These are phyloP conservation scores for Tylopilus balloui DNA, from an alignment of 768 basidiomycete genomes.

Conservation along the genomic window DNA sequence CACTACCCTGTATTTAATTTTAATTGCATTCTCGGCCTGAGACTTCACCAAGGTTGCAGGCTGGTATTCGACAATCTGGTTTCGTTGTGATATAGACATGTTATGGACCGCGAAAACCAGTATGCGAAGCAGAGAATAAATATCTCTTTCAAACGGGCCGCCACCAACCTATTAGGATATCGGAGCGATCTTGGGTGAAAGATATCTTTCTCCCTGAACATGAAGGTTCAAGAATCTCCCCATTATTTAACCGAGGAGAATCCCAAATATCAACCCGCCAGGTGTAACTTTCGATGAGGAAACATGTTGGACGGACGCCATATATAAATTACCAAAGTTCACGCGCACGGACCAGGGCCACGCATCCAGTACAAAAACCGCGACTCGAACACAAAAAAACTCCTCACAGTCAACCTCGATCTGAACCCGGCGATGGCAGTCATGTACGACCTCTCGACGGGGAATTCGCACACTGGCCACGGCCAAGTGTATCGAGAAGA, in stretches of 20 bases:
- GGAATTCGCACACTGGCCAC: slow-evolving; percentile 11
- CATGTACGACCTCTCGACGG: slow-evolving; percentile 24
- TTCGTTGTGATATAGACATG: too few species aligned
- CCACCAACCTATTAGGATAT: slow-evolving; percentile 40
- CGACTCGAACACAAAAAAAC: slow-evolving; percentile 13
- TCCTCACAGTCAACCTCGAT: slow-evolving; percentile 42
- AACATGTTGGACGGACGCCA: too few species aligned
- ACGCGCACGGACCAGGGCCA: slow-evolving; percentile 51
- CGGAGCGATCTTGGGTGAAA: slow-evolving; percentile 69
- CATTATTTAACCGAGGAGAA: slow-evolving; percentile 34
- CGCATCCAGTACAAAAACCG: slow-evolving; percentile 26
- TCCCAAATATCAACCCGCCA: slow-evolving; percentile 71
- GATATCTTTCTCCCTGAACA: slow-evolving; percentile 53
- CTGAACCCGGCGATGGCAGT: slow-evolving; percentile 31
- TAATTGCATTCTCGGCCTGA: not conserved
- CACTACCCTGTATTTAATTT: not conserved
- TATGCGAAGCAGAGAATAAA: not conserved
- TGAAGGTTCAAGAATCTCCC: slow-evolving; percentile 54
- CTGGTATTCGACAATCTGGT: not conserved
- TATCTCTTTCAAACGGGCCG: slow-evolving; percentile 67
- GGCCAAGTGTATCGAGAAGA: slow-evolving; percentile 48
- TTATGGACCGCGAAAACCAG: too few species aligned
- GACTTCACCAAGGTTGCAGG: not conserved
- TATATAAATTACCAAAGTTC: slow-evolving; percentile 17
- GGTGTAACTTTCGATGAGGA: slow-evolving; percentile 66